These are phyloP conservation scores for Cylindricascospora bacillispora DNA, from an alignment of 1,139 yeast species.

Conservation along the genomic window DNA sequence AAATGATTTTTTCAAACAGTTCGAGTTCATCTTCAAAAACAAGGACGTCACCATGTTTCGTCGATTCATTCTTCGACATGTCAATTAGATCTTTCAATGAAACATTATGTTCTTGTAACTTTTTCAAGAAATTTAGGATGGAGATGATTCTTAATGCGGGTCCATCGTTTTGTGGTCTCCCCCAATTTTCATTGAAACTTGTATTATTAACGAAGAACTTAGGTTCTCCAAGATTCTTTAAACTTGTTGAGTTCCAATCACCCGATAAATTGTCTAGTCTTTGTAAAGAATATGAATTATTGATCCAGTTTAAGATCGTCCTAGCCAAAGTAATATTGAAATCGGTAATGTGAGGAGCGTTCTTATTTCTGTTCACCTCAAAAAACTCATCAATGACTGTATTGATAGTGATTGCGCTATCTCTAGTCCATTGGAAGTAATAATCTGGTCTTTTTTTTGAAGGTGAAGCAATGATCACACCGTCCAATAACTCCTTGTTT, in stretches of 20 bases:
- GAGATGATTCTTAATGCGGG: constrained; percentile 74
- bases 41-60: constrained; percentile 5
- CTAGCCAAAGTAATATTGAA: constrained; percentile 9
- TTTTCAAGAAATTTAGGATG: constrained; percentile 41
- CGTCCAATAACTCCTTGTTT: constrained; percentile 30
- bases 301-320: constrained; percentile 37
- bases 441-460: constrained; percentile 59
- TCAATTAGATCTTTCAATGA: constrained; percentile 18
- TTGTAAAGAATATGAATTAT: constrained; percentile 47
- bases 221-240: constrained; percentile 73
- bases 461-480: constrained; percentile 80
- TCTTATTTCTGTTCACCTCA: background rate
- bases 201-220: constrained; percentile 59
- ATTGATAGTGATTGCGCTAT: constrained; percentile 70
- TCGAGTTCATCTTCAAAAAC: constrained; percentile 14
- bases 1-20: constrained; percentile 42
- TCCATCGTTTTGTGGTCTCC: constrained; percentile 93
- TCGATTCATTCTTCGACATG: constrained; percentile 16
- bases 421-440: constrained; percentile 84
- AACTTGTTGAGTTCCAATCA: constrained; percentile 29
- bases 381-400: constrained; percentile 33
- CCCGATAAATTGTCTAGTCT: constrained; percentile 62
- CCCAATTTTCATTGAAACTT: constrained; percentile 62
- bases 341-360: constrained; percentile 5
- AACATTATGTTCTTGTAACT: constrained; percentile 28